Evolutionary conservation across 495 filamentous ascomycete species (phyloP), one percentile per base, ranked within the genome.

Genomic region (Margaritispora aquatica): DNA sequence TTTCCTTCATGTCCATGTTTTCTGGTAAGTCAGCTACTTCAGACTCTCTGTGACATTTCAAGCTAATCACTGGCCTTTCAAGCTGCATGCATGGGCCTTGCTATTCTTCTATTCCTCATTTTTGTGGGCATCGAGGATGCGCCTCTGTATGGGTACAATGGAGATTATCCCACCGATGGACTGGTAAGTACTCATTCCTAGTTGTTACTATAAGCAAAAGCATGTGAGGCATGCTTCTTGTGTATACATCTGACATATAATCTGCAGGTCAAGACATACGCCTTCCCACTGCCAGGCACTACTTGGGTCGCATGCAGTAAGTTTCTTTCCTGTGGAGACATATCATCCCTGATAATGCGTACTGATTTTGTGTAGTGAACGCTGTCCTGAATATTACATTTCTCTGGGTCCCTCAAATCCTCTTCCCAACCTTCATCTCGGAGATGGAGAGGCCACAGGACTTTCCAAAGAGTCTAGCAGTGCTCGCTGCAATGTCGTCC

Each of bases 381-480:
- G 76, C 74, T 19, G 73, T 77, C 2, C 52, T 75, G 1, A 77
- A 77, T 53, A 75, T 77, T 60, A 74, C 72, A 22, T 77, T 73
- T 60, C 68, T 77, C 63, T 77, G 74, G 74, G 73, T 78, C 7
- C 73, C 75, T 0, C 74, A 77, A 56, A 75, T 83, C 62, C 75
- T 81, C 64, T 83, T 84, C 64, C 80, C 80, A 23, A 77, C 75
- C 34, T 73, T 84, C 57, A 80, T 84, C 56, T 73, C 80, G 2
- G 81, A 84, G 64, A 84, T 84, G 81, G 73, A 78, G 58, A 66
- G 67, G 22, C 81, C 81, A 0, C 74, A 81, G 47, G 77, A 84
- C 55, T 80, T 79, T 51, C 79, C 80, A 62, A 81, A 82, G 54
- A 72, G 81, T 1, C 68, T 77, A 19, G 76, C 75, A 49, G 68